Percentiles rank a stretch among this genome's conserved stretches.
Conservation (phyloP, 2,329 filamentous ascomycete species). For the Clarireedia homoeocarpa region DNA sequence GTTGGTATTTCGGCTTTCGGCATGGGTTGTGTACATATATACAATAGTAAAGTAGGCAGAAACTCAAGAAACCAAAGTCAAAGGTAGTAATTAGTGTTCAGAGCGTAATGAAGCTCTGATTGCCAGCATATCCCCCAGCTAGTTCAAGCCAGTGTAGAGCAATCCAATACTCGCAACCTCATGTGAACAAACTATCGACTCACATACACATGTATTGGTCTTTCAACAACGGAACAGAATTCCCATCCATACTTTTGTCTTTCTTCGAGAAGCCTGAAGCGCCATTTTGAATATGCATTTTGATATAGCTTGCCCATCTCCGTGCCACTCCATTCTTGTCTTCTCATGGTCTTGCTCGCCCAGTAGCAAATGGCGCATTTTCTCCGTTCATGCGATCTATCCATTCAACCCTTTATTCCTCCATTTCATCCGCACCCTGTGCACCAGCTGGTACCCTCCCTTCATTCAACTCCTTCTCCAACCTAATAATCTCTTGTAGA, state of each 20-base stretch:
- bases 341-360: too few species aligned
- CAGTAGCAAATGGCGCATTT: too few species aligned
- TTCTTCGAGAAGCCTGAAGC: not conserved
- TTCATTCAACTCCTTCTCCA: slow-evolving; percentile 90
- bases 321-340: too few species aligned
- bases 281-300: not conserved
- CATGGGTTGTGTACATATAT: too few species aligned
- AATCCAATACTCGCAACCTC: not conserved
- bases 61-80: not conserved
- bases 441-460: slow-evolving; percentile 72
- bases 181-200: not conserved
- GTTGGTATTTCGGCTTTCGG: not conserved
- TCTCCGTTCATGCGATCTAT: not conserved
- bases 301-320: too few species aligned
- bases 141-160: not conserved
- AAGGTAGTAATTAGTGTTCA: too few species aligned
- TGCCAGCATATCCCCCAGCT: too few species aligned
- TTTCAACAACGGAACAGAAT: too few species aligned
- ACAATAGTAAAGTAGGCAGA: not conserved
- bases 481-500: slow-evolving; percentile 76
- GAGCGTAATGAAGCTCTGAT: too few species aligned
- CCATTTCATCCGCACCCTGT: slow-evolving; percentile 49
- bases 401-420: slow-evolving; percentile 38
- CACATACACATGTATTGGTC: too few species aligned
- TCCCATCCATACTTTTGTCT: not conserved